Evolutionary conservation across 192 early-diverging fungal genomes (phyloP).

Genomic region (Entrophospora sp.): DNA sequence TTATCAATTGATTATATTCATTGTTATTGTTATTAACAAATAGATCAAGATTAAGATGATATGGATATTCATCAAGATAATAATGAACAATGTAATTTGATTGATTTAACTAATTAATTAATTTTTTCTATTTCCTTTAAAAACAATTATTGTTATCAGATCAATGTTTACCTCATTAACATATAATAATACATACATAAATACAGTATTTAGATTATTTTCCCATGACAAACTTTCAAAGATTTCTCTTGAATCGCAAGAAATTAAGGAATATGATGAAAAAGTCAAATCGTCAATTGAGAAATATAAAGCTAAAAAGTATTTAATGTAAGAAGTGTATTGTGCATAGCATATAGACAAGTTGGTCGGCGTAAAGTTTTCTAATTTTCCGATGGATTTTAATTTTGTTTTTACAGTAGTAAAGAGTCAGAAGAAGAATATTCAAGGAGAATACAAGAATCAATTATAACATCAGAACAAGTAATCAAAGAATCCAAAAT

Average conservation of each 20-base stretch:
- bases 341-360: neutral
- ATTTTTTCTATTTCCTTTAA: no score
- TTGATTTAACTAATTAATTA: no score
- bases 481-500: conserved; percentile 9
- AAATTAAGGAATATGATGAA: neutral
- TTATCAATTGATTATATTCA: no score
- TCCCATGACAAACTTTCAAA: neutral
- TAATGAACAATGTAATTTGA: no score
- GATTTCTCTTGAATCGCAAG: conserved; percentile 3
- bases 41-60: no score
- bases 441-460: neutral
- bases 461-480: neutral
- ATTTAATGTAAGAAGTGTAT: neutral
- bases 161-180: no score
- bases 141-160: no score
- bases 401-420: neutral
- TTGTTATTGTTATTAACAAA: no score
- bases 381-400: no score
- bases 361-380: no score
- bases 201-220: conserved; percentile 13
- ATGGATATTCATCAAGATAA: no score
- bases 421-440: neutral
- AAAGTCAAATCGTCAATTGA: neutral
- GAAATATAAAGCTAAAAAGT: neutral
- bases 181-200: no score